Conservation (phyloP, 2,329 filamentous ascomycete species). For the Aspergillus novoparasiticus region DNA sequence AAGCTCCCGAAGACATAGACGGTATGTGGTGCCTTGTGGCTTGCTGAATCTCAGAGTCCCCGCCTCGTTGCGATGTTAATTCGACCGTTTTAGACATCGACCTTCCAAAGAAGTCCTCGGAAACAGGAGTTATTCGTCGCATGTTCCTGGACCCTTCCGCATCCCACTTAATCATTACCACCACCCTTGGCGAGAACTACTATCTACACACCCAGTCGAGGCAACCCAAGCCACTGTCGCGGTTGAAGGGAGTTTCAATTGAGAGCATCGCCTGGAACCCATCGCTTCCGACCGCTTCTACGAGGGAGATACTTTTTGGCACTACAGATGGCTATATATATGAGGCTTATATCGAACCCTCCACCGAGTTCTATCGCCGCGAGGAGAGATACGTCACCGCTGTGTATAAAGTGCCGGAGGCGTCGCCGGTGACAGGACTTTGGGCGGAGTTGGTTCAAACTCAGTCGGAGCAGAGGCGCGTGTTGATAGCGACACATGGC, state of each 20-base stretch:
- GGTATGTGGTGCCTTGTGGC: constrained; percentile 50
- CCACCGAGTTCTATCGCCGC: constrained; percentile 90
- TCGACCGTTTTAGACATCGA: constrained; percentile 75
- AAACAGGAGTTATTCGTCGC: constrained; percentile 87
- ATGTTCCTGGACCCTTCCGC: constrained; percentile 98
- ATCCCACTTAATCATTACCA: constrained; percentile 89
- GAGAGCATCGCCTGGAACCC: constrained; percentile 96
- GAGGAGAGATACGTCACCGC: constrained; percentile 90
- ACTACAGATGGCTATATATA: constrained; percentile 94
- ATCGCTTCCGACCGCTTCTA: constrained; percentile 87
- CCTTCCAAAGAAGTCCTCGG: constrained; percentile 86
- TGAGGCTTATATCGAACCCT: constrained; percentile 91
- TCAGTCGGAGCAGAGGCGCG: constrained; percentile 71
- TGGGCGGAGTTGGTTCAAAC: constrained; percentile 76
- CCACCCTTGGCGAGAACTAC: constrained; percentile 90
- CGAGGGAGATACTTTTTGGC: constrained; percentile 88
- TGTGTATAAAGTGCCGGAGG: constrained; percentile 80
- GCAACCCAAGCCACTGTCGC: constrained; percentile 77
- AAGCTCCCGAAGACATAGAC: constrained; percentile 93
- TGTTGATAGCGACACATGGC: constrained; percentile 78
- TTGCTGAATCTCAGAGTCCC: not conserved
- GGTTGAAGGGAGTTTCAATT: constrained; percentile 82
- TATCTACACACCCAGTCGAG: constrained; percentile 96
- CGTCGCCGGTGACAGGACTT: constrained; percentile 74
- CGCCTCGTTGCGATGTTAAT: constrained; percentile 19